Percentiles rank a stretch among this genome's conserved stretches.
phyloP scores from a whole-genome alignment of 371 early-diverging fungal species.

The Furculomyces boomerangus region DNA sequence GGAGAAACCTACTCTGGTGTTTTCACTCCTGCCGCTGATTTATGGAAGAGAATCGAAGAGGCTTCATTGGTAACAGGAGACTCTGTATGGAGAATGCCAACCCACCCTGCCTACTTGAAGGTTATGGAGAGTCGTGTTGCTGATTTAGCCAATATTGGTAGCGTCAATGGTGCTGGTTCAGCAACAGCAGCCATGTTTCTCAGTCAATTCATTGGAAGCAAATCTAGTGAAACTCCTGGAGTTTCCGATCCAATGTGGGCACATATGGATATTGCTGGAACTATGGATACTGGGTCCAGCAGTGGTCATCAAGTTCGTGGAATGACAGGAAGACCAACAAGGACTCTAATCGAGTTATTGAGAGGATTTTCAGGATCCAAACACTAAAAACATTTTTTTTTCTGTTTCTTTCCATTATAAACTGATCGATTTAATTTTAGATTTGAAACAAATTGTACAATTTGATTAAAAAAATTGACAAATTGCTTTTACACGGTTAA shows the following conservation, averaged over 20 bases:
- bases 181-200: conserved; percentile 89
- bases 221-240: no score
- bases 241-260: conserved; percentile 33
- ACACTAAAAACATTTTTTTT: no score
- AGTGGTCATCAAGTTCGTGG: conserved; percentile 55
- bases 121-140: conserved; percentile 72
- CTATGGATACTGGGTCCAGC: conserved; percentile 47
- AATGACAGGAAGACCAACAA: conserved; percentile 67
- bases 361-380: not conserved
- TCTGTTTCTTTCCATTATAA: not conserved
- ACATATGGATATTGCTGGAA: conserved; percentile 81
- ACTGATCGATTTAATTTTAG: not conserved
- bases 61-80: conserved; percentile 58
- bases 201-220: conserved; percentile 44
- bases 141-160: conserved; percentile 64
- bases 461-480: not conserved
- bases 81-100: conserved; percentile 92
- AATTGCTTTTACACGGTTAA: not conserved
- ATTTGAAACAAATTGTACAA: not conserved
- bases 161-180: conserved; percentile 56
- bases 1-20: conserved; percentile 78
- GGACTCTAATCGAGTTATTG: conserved; percentile 38
- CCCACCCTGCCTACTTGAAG: conserved; percentile 41
- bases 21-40: conserved; percentile 56
- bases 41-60: conserved; percentile 46